Evolutionary conservation across 805 yeast species (phyloP).

Genomic region (Starmerella powellii): DNA sequence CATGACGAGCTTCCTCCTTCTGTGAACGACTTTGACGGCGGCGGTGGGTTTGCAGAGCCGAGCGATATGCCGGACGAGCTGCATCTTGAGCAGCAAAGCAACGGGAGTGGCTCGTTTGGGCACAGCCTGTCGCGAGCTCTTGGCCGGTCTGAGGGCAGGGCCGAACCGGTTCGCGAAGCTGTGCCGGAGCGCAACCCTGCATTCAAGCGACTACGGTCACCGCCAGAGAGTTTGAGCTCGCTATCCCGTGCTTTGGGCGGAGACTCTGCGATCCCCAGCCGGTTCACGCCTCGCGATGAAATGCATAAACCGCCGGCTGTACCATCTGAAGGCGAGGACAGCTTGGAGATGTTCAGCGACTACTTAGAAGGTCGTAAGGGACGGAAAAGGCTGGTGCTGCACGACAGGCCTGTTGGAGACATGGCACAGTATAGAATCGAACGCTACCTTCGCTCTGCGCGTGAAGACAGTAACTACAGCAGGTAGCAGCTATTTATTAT

Average conservation of each 20-base stretch:
- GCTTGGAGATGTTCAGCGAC: background rate
- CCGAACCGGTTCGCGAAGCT: background rate
- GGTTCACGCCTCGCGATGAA: too few relatives aligned
- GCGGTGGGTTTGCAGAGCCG: background rate
- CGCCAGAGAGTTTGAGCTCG: background rate
- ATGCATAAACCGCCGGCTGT: too few relatives aligned
- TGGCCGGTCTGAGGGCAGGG: background rate
- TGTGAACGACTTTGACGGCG: background rate
- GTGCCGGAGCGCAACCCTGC: background rate
- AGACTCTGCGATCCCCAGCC: background rate
- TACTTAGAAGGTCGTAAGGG: conserved; percentile 2
- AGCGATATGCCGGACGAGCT: background rate
- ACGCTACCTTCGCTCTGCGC: background rate
- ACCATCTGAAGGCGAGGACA: background rate
- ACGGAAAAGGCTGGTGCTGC: background rate
- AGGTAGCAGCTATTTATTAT: background rate
- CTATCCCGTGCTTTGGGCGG: background rate
- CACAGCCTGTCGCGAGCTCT: conserved; percentile 1
- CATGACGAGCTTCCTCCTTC: too few relatives aligned
- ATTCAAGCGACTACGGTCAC: background rate
- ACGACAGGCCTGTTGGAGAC: background rate
- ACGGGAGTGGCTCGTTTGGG: background rate
- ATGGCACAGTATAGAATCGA: background rate
- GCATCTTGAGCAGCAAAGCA: background rate
- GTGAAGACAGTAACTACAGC: background rate